These are phyloP conservation scores for Trichoderma virens DNA, from an alignment of 495 filamentous ascomycete species.

Conservation along the genomic window DNA sequence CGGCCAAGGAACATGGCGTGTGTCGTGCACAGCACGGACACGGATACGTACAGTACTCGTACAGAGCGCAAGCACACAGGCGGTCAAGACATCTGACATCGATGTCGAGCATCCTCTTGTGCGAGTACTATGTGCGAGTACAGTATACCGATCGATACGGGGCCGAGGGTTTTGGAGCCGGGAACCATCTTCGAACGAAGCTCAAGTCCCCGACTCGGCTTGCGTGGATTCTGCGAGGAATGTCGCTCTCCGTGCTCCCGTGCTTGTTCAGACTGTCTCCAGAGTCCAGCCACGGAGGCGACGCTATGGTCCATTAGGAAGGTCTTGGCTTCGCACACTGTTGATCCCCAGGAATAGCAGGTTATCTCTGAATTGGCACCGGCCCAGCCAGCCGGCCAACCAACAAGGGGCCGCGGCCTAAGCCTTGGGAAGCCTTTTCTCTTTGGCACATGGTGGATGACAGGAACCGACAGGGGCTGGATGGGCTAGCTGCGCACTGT, in stretches of 20 bases:
- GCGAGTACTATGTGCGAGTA: too few species aligned
- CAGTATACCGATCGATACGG: too few species aligned
- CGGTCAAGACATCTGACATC: too few species aligned
- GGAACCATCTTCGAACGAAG: too few species aligned
- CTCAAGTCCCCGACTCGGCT: background rate
- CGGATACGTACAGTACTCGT: too few species aligned
- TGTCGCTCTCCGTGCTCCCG: conserved; percentile 6
- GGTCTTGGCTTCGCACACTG: background rate
- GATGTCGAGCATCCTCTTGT: too few species aligned
- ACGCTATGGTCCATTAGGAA: background rate
- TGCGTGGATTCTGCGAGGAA: background rate
- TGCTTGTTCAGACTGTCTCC: background rate
- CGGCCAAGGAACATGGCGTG: too few species aligned
- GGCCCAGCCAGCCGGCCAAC: background rate
- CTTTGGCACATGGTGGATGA: conserved; percentile 3
- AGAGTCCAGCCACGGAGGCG: background rate
- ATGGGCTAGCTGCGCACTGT: background rate
- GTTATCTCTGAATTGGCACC: background rate
- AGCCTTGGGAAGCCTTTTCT: background rate
- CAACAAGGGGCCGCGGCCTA: background rate
- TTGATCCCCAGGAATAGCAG: background rate
- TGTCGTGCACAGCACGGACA: too few species aligned
- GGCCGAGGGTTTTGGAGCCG: too few species aligned
- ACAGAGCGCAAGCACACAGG: too few species aligned
- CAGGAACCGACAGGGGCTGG: background rate